Percentiles rank a stretch among this genome's conserved stretches.
phyloP scores from a whole-genome alignment of 257 asterid species.

The Penstemon davidsonii region DNA sequence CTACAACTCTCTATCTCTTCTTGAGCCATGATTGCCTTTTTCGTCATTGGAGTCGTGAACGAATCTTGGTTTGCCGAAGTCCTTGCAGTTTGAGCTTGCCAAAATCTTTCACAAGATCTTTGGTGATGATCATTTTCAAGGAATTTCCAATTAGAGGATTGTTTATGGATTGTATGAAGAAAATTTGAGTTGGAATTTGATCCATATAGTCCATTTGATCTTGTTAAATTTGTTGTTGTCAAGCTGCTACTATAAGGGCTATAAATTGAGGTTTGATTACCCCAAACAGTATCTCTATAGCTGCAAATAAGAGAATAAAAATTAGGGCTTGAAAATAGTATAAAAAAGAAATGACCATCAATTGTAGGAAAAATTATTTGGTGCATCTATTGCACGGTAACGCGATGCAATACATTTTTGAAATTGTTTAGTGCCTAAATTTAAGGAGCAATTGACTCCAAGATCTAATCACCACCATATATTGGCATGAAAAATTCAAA shows the following conservation, averaged over 20 bases:
- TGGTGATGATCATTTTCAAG: constrained; percentile 29
- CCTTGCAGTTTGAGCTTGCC: constrained; percentile 30
- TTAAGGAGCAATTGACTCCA: no score
- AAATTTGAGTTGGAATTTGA: constrained; percentile 29
- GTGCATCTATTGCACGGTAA: no score
- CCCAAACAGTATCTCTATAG: constrained; percentile 50
- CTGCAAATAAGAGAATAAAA: constrained; percentile 24
- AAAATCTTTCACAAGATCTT: constrained; percentile 18
- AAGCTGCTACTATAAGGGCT: constrained; percentile 38
- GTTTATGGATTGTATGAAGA: constrained; percentile 26
- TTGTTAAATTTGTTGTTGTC: constrained; percentile 29
- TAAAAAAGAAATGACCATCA: neutral
- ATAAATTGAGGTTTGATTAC: constrained; percentile 37
- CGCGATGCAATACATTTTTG: no score
- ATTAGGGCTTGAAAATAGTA: constrained; percentile 7
- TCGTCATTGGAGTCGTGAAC: neutral
- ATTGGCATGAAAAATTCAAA: no score
- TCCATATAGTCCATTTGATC: constrained; percentile 32
- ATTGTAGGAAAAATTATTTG: no score
- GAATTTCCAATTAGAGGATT: constrained; percentile 33
- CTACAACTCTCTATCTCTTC: neutral
- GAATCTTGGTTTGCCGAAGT: constrained; percentile 22
- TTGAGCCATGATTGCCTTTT: neutral
- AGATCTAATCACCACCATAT: no score
- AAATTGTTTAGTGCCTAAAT: no score